Conservation (phyloP, 2,329 filamentous ascomycete species). For the Sporothrix variecibatus region DNA sequence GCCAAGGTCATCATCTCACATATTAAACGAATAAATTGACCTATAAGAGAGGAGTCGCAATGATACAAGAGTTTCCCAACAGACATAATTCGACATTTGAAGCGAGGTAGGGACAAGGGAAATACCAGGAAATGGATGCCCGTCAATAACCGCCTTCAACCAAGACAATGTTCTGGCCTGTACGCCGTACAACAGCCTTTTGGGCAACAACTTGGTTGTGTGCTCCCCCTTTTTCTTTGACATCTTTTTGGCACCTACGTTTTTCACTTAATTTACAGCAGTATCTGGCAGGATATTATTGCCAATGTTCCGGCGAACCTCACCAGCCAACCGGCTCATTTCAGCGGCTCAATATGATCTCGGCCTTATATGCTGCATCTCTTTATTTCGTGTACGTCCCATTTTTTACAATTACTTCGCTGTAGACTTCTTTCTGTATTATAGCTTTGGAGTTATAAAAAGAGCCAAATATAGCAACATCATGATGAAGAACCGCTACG, state of each 20-base stretch:
- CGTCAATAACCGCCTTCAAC: neutral
- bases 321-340: slow-evolving; percentile 7
- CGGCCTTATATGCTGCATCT: neutral
- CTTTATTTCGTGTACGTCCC: neutral
- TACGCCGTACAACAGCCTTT: neutral
- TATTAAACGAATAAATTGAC: neutral
- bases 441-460: neutral
- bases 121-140: neutral
- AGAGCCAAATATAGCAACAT: neutral
- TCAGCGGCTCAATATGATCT: slow-evolving; percentile 10
- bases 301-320: neutral
- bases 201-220: neutral
- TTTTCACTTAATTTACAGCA: neutral
- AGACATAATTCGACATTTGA: neutral
- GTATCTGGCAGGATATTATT: neutral
- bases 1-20: neutral
- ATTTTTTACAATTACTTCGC: too few relatives aligned
- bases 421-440: too few relatives aligned
- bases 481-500: too few relatives aligned
- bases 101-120: neutral
- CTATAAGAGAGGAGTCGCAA: neutral
- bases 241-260: neutral
- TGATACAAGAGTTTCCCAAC: neutral
- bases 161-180: neutral
- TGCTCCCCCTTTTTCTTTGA: neutral